These are phyloP conservation scores for Shiraia sp. DNA, from an alignment of 2,329 filamentous ascomycete species.

Conservation along the genomic window DNA sequence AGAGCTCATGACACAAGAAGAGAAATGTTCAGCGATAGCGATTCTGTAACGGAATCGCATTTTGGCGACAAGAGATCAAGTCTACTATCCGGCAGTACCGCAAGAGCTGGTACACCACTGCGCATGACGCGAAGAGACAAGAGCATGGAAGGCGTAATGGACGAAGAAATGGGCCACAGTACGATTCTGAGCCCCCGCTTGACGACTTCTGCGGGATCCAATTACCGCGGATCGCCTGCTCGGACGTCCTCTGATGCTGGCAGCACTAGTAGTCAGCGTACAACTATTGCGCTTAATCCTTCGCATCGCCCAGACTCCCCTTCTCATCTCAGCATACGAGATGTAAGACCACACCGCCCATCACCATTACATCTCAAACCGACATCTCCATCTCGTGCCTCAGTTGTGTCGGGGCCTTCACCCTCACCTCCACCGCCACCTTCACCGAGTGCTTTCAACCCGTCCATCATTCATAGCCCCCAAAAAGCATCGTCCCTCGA, in stretches of 20 bases:
- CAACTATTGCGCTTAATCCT: constrained; percentile 35
- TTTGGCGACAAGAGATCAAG: constrained; percentile 38
- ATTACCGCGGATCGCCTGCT: constrained; percentile 32
- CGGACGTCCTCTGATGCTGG: constrained; percentile 39
- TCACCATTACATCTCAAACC: constrained; percentile 39
- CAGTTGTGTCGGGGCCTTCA: constrained; percentile 19
- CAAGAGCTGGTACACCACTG: constrained; percentile 35
- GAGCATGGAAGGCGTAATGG: constrained; percentile 12
- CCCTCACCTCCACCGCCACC: constrained; percentile 17
- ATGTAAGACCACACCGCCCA: constrained; percentile 32
- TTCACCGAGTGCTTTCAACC: constrained; percentile 27
- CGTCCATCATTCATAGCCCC: constrained; percentile 67
- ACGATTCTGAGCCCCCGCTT: constrained; percentile 34
- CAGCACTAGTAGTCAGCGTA: constrained; percentile 41
- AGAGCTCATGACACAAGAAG: constrained; percentile 33
- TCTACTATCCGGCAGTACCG: constrained; percentile 29
- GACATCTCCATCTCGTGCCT: constrained; percentile 29
- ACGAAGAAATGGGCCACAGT: constrained; percentile 33
- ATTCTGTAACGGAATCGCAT: constrained; percentile 31
- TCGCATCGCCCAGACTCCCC: constrained; percentile 27
- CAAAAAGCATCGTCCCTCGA: constrained; percentile 78
- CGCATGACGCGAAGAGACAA: constrained; percentile 25
- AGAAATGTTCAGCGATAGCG: constrained; percentile 36
- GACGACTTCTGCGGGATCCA: constrained; percentile 17
- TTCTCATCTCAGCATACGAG: constrained; percentile 20